Percentiles rank a stretch among this genome's conserved stretches.
Evolutionary conservation across 805 yeast genomes (phyloP).

Genomic region (Saturnispora gosingensis): DNA sequence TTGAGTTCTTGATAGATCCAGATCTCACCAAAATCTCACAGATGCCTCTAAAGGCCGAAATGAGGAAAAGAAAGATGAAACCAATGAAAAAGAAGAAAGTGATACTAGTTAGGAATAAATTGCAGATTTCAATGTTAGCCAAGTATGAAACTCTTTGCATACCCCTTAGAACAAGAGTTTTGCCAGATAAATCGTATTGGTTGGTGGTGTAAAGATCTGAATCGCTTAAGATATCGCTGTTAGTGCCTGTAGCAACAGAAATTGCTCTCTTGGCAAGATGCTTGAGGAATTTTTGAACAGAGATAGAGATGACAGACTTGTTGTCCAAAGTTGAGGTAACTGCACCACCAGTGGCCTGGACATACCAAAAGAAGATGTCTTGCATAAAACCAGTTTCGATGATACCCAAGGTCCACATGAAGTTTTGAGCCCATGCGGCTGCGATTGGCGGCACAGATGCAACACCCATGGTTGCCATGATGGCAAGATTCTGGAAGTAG

Average conservation of each 20-base stretch:
- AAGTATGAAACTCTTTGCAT: constrained; percentile 83
- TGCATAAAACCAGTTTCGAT: constrained; percentile 73
- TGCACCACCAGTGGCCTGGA: constrained; percentile 88
- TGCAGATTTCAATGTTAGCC: constrained; percentile 80
- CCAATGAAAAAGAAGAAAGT: constrained; percentile 74
- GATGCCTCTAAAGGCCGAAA: constrained; percentile 57
- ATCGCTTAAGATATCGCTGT: constrained; percentile 38
- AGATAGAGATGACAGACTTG: constrained; percentile 58
- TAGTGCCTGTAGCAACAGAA: constrained; percentile 32
- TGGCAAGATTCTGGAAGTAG: constrained; percentile 88
- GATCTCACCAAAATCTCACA: constrained; percentile 55
- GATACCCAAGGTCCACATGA: constrained; percentile 93
- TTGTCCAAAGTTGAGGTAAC: constrained; percentile 69
- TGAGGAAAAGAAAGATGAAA: constrained; percentile 46
- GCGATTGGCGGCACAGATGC: constrained; percentile 91
- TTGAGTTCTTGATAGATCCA: constrained; percentile 49
- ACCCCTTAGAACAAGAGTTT: constrained; percentile 79
- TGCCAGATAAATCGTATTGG: constrained; percentile 56
- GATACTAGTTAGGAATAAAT: constrained; percentile 77
- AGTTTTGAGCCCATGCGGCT: constrained; percentile 96
- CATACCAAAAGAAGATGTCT: constrained; percentile 81
- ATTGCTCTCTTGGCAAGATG: constrained; percentile 31
- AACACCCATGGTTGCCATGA: constrained; percentile 93
- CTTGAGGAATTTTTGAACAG: constrained; percentile 56
- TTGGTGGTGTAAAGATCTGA: constrained; percentile 53